Evolutionary conservation across 106 monocot species (phyloP), one percentile per base, ranked within the genome.

Genomic region (Narthecium ossifragum): DNA sequence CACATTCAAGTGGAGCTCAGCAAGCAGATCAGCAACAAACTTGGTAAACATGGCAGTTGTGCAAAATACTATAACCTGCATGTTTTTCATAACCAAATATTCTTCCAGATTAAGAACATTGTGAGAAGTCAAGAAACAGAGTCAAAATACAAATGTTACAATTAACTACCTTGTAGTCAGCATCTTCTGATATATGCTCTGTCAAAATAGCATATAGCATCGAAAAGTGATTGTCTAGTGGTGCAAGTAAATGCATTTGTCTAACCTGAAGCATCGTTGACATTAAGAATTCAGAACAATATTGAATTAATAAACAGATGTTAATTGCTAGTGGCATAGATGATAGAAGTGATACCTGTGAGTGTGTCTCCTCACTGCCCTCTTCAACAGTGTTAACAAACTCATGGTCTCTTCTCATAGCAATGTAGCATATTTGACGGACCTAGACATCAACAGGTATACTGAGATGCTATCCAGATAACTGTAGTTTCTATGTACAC

Each of bases 331-430:
- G 15, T 15, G 1, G 39, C 39, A 11, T 1, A 43, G 18, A 7
- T 17, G 11, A 6, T 39, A 27, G n/a, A 21, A 21, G 6, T 30
- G 18, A 36, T 66, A 87, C 86, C 81, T 87, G 86, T 24, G 81
- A 71, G 51, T 87, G 86, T 54, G 82, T 87, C 46, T 87, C 86
- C 64, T 82, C 82, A 54, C 69, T 78, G 37, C 86, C 86, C 53
- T 82, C 86, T 75, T 73, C 70, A 56, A 87, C 86, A 10, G 86
- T 82, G 63, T 72, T 87, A 50, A 87, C 63, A 73, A 87, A 87
- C 50, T 87, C 86, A 52, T 78, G 75, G 60, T 87, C 86, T 65
- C 86, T 87, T 82, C 73, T 87, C 82, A 87, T 75, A 34, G 86
- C 86, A 64, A 87, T 75, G 52, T 78, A 61, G 59, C 86, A 87